Base-by-base conservation (phyloP, 148 eudicot genomes). In the Pharnaceum exiguum region DNA sequence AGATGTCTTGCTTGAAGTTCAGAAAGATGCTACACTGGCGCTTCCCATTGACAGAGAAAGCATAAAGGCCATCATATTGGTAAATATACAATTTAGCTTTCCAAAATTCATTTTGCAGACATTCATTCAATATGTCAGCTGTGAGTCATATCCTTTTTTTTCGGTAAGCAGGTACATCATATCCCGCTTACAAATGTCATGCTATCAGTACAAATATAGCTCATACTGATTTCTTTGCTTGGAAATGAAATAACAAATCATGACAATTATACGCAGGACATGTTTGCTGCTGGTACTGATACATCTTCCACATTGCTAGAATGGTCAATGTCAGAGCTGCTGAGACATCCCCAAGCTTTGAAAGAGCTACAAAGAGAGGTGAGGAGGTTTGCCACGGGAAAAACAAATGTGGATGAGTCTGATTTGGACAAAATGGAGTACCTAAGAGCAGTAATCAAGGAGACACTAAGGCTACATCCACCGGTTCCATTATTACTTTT, bases 21-120 rank as follows among this genome's bases (percentile, higher is more conserved):
- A 74, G 23, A 68, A 47, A 5, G 77, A 71, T 1, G 23, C 47
- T 10, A 16, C 15, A 13, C 9, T 61, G 40, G 73, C 71, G 7
- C 46, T 64, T 16, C 6, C 60, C 23, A 31, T 82, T 18, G 71
- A 65, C 23, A 74, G 71, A 64, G 74, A 71, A 10, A 26, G 59
- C 37, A 38, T 73, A 3, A 73, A 73, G 54, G 77, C 72, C 26
- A 10, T 67, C 19, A 45, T 67, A 21, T 19, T 62, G 77, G 77
- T 62, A 60, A 65, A 26, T 32, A 32, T 17, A 25, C 15, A 45
- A 15, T 11, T 1, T 28, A 30, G 21, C 31, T n/a, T 5, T 15
- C n/a, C n/a, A n/a, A n/a, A n/a, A n/a, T n/a, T 28, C 29, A 13
- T 45, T 13, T 6, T n/a, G 35, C 35, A 49, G 27, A 32, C 15